Base-by-base conservation (phyloP, 495 filamentous ascomycete species). In the Aspergillus cristatus region DNA sequence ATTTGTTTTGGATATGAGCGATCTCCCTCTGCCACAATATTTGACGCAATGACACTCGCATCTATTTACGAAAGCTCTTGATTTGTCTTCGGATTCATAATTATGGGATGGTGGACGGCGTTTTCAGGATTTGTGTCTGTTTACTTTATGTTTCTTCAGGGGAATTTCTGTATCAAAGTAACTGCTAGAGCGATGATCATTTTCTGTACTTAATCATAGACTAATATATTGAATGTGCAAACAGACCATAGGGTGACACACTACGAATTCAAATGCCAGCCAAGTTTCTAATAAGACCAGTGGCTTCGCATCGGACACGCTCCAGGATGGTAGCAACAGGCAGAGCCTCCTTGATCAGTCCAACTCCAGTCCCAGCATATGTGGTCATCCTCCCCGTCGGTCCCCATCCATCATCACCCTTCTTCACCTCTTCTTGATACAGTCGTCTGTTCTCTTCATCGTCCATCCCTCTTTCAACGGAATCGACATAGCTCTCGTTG, bases 401-500 rank as follows among this genome's bases (percentile, higher is more conserved):
- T 0, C 73, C 75, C 72, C 76, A 78, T 30, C 70, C 73, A 3
- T 38, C 51, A 54, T 78, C 68, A 2, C 68, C 76, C 18, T 65
- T 68, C 24, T 56, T 53, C 39, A 46, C 18, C 41, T 53, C 33
- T 41, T 72, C 55, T 17, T 70, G 52, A 53, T 86, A 81, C 24
- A 69, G 51, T 24, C 50, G 60, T 45, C 65, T 72, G 39, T 79
- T 74, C 46, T 76, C 68, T 3, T 73, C 70, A 24, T 69, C 63
- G 5, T 29, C 43, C 42, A 72, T 56, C 1, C 74, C 79, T 28
- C 15, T 14, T 10, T 41, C 45, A 36, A 62, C 50, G 14, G 67
- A 46, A 44, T 84, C 81, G 25, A 34, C 47, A 54, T 63, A 82
- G 41, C 72, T 81, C 38, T 63, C 45, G 48, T 86, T 87, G 14